Conservation (phyloP, 352 stramenopile species). For the Halophytophthora polymorphica region DNA sequence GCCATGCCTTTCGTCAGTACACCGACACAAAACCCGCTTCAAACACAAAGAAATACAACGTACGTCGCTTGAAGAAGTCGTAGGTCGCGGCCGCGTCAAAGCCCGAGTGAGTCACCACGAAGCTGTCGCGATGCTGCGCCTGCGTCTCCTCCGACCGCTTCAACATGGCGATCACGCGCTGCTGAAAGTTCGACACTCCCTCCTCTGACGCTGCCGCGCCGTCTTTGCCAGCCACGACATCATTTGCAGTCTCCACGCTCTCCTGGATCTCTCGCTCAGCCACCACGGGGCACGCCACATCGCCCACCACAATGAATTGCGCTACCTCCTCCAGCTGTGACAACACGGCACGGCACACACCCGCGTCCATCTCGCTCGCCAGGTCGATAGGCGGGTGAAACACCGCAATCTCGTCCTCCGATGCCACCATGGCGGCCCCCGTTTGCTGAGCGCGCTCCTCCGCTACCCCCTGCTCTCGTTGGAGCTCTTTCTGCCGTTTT, state of each 20-base stretch:
- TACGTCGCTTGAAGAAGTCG: conserved; percentile 73
- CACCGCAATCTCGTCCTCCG: conserved; percentile 21
- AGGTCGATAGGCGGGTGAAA: conserved; percentile 42
- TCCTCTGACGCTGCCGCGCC: conserved; percentile 9
- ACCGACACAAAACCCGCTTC: not conserved
- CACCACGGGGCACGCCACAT: conserved; percentile 56
- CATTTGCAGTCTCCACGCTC: conserved; percentile 1
- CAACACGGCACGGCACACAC: conserved; percentile 47
- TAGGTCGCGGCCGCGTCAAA: conserved; percentile 57
- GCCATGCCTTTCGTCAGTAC: no score
- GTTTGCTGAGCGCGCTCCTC: conserved; percentile 7
- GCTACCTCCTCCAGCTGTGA: conserved; percentile 52
- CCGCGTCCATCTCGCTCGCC: conserved; percentile 40
- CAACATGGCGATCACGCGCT: conserved; percentile 51
- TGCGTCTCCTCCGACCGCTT: conserved; percentile 46
- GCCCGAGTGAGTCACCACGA: conserved; percentile 38
- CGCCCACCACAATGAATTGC: conserved; percentile 51
- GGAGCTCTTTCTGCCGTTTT: conserved; percentile 16
- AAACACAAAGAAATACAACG: conserved; percentile 12
- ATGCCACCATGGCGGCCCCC: conserved; percentile 5
- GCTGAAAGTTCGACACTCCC: conserved; percentile 41
- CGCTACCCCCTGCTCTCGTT: conserved; percentile 6
- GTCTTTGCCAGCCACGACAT: conserved; percentile 2
- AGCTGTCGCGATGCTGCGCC: conserved; percentile 42
- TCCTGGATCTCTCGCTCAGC: conserved; percentile 17